Evolutionary conservation across 2,329 filamentous ascomycete species (phyloP).

Genomic region (Trematosphaeria pertusa): DNA sequence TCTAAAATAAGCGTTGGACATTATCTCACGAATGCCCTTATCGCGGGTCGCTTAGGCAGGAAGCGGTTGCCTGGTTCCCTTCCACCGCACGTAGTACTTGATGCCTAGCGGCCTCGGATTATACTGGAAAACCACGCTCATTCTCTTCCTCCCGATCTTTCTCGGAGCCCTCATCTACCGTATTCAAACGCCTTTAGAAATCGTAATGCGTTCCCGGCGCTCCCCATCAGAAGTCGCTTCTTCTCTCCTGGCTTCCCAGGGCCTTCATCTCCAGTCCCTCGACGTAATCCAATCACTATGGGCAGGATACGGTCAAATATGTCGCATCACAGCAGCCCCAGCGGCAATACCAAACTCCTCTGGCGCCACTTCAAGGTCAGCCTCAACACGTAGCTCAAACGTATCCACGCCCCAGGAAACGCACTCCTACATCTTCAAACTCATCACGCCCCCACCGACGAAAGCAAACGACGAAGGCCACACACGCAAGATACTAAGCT

Average conservation of each 20-base stretch:
- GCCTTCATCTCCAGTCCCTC: slow-evolving; percentile 30
- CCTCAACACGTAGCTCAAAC: slow-evolving; percentile 15
- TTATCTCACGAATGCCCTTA: no score
- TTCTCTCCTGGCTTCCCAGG: slow-evolving; percentile 33
- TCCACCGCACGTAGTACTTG: no score
- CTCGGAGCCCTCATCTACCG: no score
- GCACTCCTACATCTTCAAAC: slow-evolving; percentile 63
- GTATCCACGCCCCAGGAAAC: slow-evolving; percentile 21
- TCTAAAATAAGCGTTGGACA: no score
- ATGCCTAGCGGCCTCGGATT: no score
- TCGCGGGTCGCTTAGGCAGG: no score
- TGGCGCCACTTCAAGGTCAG: slow-evolving; percentile 18
- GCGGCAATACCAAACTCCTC: slow-evolving; percentile 12
- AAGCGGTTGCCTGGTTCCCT: no score
- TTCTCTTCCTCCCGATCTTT: no score
- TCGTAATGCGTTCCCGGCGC: slow-evolving; percentile 50
- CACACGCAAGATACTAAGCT: slow-evolving; percentile 70
- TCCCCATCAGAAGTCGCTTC: slow-evolving; percentile 30
- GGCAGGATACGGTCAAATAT: slow-evolving; percentile 63
- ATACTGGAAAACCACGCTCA: no score
- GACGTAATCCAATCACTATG: slow-evolving; percentile 52
- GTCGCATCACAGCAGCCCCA: slow-evolving; percentile 56
- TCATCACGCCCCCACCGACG: slow-evolving; percentile 61
- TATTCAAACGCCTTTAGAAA: no score
- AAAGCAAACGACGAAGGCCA: slow-evolving; percentile 64